Base-by-base conservation (phyloP, 257 asterid species). In the Fraxinus quadrangulata region DNA sequence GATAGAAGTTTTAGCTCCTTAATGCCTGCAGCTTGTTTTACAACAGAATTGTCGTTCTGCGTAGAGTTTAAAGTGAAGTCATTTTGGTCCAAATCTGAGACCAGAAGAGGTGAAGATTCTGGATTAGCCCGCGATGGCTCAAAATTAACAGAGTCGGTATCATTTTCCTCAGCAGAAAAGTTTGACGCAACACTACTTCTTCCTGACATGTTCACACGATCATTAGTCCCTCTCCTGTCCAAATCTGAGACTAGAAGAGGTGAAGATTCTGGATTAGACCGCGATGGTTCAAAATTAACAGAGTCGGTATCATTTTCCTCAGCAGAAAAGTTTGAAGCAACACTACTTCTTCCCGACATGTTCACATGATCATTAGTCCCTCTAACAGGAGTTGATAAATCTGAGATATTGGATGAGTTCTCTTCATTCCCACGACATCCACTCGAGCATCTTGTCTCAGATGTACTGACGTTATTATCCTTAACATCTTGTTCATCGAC, bases 1-100 rank as follows among this genome's bases (percentile, higher is more conserved):
- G 86, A 74, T 7, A 79, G 42, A 36, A 79, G 73, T 39, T 81
- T 86, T 70, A 71, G 75, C 65, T 71, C 85, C 70, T 84, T 80
- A 71, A 73, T 0, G 26, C 72, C 78, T 26, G 71, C 45, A 4
- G 39, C 81, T 30, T 85, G 67, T 66, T 77, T 81, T 40, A 45
- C 73, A 2, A 66, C 39, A 2, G 31, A n/a, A 59, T 8, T 7
- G 30, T 8, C 5, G 4, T 21, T 59, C 28, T n/a, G 28, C 4
- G 6, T n/a, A n/a, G 28, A 59, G 28, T 59, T 59, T 6, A 21
- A 56, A n/a, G 24, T 56, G 13, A 2, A 2, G 12, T 21, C 66
- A 56, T 17, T n/a, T 56, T 13, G 28, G 66, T n/a, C 66, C 66
- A n/a, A 56, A n/a, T 56, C 66, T 56, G 67, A 59, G 24, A 54